These are phyloP conservation scores for Areca catechu DNA, from an alignment of 176 grass and related monocot genomes.

Conservation along the genomic window DNA sequence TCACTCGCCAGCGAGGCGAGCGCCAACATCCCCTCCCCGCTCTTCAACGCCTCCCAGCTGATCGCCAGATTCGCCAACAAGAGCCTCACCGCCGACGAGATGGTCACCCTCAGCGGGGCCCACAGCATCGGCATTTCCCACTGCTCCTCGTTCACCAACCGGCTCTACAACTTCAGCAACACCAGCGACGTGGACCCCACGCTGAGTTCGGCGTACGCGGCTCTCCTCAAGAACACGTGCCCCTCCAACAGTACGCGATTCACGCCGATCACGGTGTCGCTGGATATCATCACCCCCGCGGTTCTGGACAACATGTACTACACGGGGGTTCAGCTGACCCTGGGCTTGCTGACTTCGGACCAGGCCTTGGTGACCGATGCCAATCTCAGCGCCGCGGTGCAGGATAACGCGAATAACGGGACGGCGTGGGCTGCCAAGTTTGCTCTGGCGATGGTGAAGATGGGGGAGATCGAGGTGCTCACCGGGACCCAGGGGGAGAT, in stretches of 20 bases:
- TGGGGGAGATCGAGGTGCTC: conserved; percentile 49
- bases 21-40: conserved; percentile 25
- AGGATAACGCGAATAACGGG: conserved; percentile 30
- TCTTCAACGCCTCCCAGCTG: conserved; percentile 6
- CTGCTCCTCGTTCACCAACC: conserved; percentile 39
- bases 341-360: conserved; percentile 43
- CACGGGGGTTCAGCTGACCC: conserved; percentile 26
- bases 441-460: conserved; percentile 49
- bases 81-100: conserved; percentile 32
- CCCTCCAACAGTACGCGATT: conserved; percentile 25
- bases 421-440: conserved; percentile 28
- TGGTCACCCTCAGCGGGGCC: conserved; percentile 39
- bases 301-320: conserved; percentile 67
- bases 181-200: conserved; percentile 30
- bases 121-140: conserved; percentile 51
- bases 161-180: conserved; percentile 22
- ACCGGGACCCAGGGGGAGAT: conserved; percentile 45
- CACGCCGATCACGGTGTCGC: conserved; percentile 24
- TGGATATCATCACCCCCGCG: conserved; percentile 43
- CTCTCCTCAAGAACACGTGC: conserved; percentile 37
- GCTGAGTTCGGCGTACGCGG: conserved; percentile 47
- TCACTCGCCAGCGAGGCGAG: conserved; percentile 8
- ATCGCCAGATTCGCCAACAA: conserved; percentile 22
- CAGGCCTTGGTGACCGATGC: conserved; percentile 28
- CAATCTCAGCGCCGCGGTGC: conserved; percentile 27